Percentiles rank a stretch among this genome's conserved stretches.
These are phyloP conservation scores for Harringtonia aguacate DNA, from an alignment of 2,329 filamentous ascomycete genomes.

Conservation along the genomic window DNA sequence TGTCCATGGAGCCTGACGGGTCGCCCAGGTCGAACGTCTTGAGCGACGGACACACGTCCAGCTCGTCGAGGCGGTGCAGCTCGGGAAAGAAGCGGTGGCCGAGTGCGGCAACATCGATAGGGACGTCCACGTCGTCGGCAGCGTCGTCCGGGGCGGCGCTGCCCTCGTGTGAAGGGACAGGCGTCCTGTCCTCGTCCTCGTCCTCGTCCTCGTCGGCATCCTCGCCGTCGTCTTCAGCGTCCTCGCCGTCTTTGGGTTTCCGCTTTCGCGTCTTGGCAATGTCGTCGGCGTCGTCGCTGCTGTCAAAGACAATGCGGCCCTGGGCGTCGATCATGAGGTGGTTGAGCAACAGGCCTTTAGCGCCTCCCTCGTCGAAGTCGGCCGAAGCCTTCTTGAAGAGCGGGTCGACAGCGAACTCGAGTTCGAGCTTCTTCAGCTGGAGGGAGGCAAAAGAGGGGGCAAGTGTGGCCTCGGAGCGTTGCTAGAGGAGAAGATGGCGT, in stretches of 20 bases:
- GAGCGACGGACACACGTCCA: slow-evolving; percentile 89
- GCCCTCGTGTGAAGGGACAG: slow-evolving; percentile 16
- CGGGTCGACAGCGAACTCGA: slow-evolving; percentile 93
- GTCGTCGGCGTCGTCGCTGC: slow-evolving; percentile 73
- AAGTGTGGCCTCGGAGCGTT: slow-evolving; percentile 79
- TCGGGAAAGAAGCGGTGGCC: slow-evolving; percentile 80
- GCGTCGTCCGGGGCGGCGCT: slow-evolving; percentile 19
- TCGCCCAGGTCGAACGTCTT: slow-evolving; percentile 90
- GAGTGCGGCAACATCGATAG: slow-evolving; percentile 69
- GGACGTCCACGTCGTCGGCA: slow-evolving; percentile 42
- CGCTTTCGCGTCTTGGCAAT: slow-evolving; percentile 26
- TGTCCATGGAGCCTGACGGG: slow-evolving; percentile 71
- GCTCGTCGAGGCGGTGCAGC: slow-evolving; percentile 62
- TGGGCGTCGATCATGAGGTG: slow-evolving; percentile 91
- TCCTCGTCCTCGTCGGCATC: slow-evolving; percentile 22
- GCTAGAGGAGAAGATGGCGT: too few species aligned
- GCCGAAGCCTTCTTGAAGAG: slow-evolving; percentile 99
- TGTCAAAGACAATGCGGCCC: slow-evolving; percentile 95
- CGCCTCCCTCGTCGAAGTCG: slow-evolving; percentile 96
- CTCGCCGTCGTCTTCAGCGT: slow-evolving; percentile 27
- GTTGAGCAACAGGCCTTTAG: slow-evolving; percentile 88
- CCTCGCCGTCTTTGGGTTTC: slow-evolving; percentile 26
- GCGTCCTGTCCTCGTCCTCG: slow-evolving; percentile 28
- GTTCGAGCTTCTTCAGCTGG: slow-evolving; percentile 92
- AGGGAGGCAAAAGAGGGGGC: slow-evolving; percentile 79